Evolutionary conservation across 129 eudicot species (phyloP), one percentile per base, ranked within the genome.

Genomic region (Dittrichia graveolens): DNA sequence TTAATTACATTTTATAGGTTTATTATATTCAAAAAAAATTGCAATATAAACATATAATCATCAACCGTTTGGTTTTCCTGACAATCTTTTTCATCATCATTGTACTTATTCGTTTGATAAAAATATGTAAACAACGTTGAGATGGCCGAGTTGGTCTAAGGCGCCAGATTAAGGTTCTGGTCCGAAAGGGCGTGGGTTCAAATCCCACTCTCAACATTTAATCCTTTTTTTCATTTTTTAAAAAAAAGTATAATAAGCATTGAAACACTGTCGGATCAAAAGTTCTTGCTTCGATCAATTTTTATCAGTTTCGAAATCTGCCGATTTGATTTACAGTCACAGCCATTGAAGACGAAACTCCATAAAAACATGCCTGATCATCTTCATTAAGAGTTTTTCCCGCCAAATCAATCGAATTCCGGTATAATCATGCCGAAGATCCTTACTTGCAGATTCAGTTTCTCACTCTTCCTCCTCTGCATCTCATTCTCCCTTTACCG

Each of bases 141-240:
- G 82, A 85, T 88, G 91, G 86, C 91, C 91, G 88, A 88, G 91
- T 85, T 91, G 91, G 97, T 91, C 97, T 91, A 91, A 85, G 97
- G 97, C 97, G 92, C 92, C 95, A 91, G 91, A 90, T 90, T 90
- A 87, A 90, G 96, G 96, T 88, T 90, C 86, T 87, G 91, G 96
- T 87, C 91, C 91, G 89, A 87, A 91, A 91, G 91, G 95, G 97
- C 91, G 91, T 87, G 94, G 94, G 91, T 90, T 90, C 94, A 81
- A 87, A 87, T 85, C 91, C 95, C 91, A 87, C 97, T 85, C 83
- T 88, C 90, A 88, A 88, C 90, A 88, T 5, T 3, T 5, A 24
- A 24, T 24, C 2, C 2, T 24, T 24, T 24, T 2, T 0, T 24
- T 24, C 31, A 24, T 0, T 24, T 2, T 24, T 24, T 24, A 0